Evolutionary conservation across 73 alveolate species (phyloP).

Genomic region (Tetrahymena borealis): DNA sequence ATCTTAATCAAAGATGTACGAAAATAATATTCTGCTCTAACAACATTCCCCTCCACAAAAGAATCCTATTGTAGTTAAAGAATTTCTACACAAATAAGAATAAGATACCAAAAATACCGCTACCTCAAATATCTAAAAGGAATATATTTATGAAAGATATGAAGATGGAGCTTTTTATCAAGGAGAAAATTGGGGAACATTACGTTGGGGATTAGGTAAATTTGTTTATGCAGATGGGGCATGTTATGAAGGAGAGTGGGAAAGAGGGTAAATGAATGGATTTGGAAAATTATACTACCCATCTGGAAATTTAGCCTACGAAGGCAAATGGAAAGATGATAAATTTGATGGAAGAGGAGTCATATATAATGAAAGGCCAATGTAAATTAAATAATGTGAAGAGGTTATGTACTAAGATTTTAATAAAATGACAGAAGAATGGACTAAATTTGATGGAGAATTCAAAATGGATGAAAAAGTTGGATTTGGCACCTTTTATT

Average conservation of each 20-base stretch:
- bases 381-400: background rate
- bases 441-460: background rate
- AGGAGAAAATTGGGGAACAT: background rate
- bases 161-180: background rate
- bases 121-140: background rate
- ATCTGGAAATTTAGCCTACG: background rate
- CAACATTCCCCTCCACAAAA: background rate
- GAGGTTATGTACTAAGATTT: conserved; percentile 24
- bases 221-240: background rate
- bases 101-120: background rate
- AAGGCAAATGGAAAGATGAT: background rate
- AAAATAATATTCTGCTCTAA: background rate
- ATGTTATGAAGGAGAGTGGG: background rate
- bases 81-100: background rate
- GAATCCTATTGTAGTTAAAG: background rate
- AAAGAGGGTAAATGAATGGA: background rate
- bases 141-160: background rate
- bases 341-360: conserved; percentile 1
- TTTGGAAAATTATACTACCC: background rate
- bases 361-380: background rate
- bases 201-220: background rate
- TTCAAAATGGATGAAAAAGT: background rate
- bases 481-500: background rate
- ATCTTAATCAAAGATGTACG: background rate
- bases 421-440: conserved; percentile 35